Evolutionary conservation across 1,284 basidiomycete genomes (phyloP).

Genomic region (Phenoliferia sp.): DNA sequence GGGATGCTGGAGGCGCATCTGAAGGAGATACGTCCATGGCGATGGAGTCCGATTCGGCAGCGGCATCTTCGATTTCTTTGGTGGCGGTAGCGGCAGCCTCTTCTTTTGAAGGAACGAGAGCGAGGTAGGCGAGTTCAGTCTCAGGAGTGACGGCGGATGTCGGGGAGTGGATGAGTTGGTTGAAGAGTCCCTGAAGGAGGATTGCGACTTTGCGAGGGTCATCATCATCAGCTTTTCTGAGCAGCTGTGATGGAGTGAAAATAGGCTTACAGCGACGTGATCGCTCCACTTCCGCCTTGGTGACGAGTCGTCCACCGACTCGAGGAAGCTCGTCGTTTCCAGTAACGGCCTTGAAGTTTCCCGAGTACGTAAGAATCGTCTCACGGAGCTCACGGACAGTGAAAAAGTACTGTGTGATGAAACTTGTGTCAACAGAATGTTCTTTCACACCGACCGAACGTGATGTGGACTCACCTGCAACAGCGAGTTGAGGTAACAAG

Average conservation of each 20-base stretch:
- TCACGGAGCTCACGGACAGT: constrained; percentile 84
- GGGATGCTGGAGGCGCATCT: constrained; percentile 49
- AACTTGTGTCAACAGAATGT: background rate
- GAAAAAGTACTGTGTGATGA: constrained; percentile 70
- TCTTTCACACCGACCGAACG: background rate
- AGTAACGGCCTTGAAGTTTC: constrained; percentile 52
- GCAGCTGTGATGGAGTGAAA: no score
- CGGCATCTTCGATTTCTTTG: background rate
- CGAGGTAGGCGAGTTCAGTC: constrained; percentile 84
- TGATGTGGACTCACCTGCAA: constrained; percentile 54
- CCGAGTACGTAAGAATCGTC: constrained; percentile 57
- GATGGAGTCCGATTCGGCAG: background rate
- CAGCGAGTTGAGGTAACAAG: constrained; percentile 84
- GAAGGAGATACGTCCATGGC: background rate
- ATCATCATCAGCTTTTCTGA: no score
- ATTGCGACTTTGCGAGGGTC: constrained; percentile 58
- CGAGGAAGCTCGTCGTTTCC: constrained; percentile 58
- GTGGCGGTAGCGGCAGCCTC: constrained; percentile 46
- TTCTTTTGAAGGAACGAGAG: constrained; percentile 80
- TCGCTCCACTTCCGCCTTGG: constrained; percentile 68
- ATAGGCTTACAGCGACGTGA: constrained; percentile 68
- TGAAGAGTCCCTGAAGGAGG: constrained; percentile 72
- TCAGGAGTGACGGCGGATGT: constrained; percentile 70
- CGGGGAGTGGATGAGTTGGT: constrained; percentile 64
- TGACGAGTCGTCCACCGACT: constrained; percentile 79